Base-by-base conservation (phyloP, 768 basidiomycete species). In the Fomitopsis serialis region DNA sequence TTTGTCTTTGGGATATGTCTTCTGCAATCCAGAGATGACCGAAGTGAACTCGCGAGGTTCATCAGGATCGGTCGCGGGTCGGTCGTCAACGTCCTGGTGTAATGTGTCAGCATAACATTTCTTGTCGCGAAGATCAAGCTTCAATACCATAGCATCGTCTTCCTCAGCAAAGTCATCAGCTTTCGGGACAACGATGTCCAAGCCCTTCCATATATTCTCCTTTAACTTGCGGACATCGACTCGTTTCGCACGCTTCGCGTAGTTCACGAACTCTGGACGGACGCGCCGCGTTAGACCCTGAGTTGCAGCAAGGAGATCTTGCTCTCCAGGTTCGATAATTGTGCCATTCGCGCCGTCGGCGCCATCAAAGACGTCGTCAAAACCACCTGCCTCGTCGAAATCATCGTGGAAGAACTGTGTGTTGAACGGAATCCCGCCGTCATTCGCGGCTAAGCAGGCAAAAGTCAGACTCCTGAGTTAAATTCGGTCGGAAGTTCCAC, bases 361-460 rank as follows among this genome's bases (percentile, higher is more conserved):
- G 36, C 85, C 87, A 42, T 87, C 88, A 58, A 82, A 85, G 12
- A 80, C 79, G 52, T 79, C 87, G 49, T 80, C 78, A 55, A 78
- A 77, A 12, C 73, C 76, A 3, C 81, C 82, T 2, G 80, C 88
- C 48, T 89, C 90, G 56, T 94, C 93, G 56, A 82, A 80, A 54
- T 90, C 91, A 54, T 97, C 94, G 57, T 94, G 86, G 81, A 98
- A 96, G 78, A 98, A 98, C 63, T 98, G 96, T 0, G 96, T 95
- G 60, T 89, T 89, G 70, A 97, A 97, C 0, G 94, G 95, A 5
- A 81, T 79, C 2, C 81, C 77, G 50, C 72, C 80, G 32, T 77
- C 85, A 44, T 75, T 74, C 9, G 64, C 73, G 66, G 66, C 66
- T 72, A 45, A 43, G 27, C 25, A n/a, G 50, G n/a, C 24, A 22